Conservation (phyloP, 352 stramenopile species). For the Globisporangium nodosum region DNA sequence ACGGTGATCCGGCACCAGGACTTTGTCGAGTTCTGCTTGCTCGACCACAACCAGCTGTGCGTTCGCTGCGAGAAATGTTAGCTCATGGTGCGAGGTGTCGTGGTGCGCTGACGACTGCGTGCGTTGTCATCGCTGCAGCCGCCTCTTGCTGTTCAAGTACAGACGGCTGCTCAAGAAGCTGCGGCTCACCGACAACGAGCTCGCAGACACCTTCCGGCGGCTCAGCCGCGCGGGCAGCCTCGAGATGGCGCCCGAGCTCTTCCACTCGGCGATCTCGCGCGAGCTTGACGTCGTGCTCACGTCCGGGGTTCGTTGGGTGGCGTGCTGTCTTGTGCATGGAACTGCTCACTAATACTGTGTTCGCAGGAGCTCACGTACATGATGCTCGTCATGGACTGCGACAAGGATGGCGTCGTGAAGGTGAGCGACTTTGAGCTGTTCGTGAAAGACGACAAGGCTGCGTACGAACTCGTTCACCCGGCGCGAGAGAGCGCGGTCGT, state of each 20-base stretch:
- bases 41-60: conserved; percentile 76
- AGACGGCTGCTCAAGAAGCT: conserved; percentile 49
- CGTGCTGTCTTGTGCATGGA: not conserved
- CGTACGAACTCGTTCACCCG: conserved; percentile 47
- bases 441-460: conserved; percentile 55
- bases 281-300: conserved; percentile 80
- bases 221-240: conserved; percentile 29
- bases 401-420: conserved; percentile 62
- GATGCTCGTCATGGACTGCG: conserved; percentile 60
- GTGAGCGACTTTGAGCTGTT: conserved; percentile 67
- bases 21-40: conserved; percentile 78
- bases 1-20: conserved; percentile 57
- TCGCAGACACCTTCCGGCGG: conserved; percentile 66
- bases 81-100: not conserved
- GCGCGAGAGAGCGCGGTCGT: conserved; percentile 43
- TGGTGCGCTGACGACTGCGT: not conserved
- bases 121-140: conserved; percentile 18
- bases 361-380: conserved; percentile 57
- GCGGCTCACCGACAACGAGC: conserved; percentile 71
- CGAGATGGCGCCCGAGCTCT: conserved; percentile 45
- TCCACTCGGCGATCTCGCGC: conserved; percentile 54
- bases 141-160: conserved; percentile 76
- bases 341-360: not conserved
- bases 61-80: conserved; percentile 4
- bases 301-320: conserved; percentile 36